Evolutionary conservation across 1,284 basidiomycete species (phyloP).

Genomic region (Melanopsichium pennsylvanicum): DNA sequence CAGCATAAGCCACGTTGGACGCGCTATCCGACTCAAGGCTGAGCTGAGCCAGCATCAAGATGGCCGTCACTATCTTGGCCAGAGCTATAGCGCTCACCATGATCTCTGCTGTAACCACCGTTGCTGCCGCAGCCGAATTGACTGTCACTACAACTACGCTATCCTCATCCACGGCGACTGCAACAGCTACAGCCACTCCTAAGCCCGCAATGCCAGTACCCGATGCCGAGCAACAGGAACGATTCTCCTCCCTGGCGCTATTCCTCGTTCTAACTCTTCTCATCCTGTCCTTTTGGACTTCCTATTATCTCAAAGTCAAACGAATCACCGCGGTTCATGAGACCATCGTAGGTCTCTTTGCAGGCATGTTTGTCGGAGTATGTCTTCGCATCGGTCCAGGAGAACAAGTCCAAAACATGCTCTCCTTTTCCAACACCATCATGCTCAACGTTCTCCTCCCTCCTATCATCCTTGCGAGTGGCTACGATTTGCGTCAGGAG

Average conservation of each 20-base stretch:
- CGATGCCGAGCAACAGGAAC: constrained; percentile 61
- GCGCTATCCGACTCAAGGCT: no score
- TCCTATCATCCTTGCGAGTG: constrained; percentile 97
- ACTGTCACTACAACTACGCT: not conserved
- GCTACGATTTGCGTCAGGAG: constrained; percentile 96
- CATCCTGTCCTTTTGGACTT: constrained; percentile 91
- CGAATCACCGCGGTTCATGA: constrained; percentile 95
- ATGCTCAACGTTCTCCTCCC: constrained; percentile 98
- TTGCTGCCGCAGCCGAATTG: constrained; percentile 5
- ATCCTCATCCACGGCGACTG: not conserved
- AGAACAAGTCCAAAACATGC: constrained; percentile 93
- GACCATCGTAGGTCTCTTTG: constrained; percentile 92
- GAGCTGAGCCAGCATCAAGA: not conserved
- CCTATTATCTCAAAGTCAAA: constrained; percentile 97
- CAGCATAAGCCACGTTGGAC: no score
- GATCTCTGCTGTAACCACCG: constrained; percentile 4
- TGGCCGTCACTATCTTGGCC: constrained; percentile 11
- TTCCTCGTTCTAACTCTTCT: constrained; percentile 86
- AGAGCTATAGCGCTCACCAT: constrained; percentile 3
- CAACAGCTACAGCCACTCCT: constrained; percentile 3
- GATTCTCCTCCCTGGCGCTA: constrained; percentile 63
- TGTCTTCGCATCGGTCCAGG: constrained; percentile 89
- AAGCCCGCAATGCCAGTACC: constrained; percentile 21
- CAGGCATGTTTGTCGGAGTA: constrained; percentile 91
- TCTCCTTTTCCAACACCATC: constrained; percentile 94